Percentiles rank a stretch among this genome's conserved stretches.
phyloP scores from a whole-genome alignment of 2,329 filamentous ascomycete species.

The Botrytis aclada region DNA sequence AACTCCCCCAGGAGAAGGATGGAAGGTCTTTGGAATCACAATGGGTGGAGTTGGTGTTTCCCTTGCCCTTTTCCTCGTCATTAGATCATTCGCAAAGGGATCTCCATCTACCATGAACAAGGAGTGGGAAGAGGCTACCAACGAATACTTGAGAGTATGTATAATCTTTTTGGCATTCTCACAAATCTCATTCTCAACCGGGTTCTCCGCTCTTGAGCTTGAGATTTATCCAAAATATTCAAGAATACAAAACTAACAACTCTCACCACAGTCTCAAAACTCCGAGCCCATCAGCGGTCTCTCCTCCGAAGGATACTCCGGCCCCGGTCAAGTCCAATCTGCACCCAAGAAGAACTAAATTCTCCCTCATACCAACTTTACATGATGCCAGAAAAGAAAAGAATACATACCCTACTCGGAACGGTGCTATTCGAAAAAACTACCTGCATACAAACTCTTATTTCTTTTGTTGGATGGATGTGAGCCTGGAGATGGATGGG shows the following conservation, averaged over 20 bases:
- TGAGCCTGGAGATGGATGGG: neutral
- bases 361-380: conserved; percentile 4
- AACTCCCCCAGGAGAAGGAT: conserved; percentile 78
- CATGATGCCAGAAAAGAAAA: conserved; percentile 10
- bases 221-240: neutral
- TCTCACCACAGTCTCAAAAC: conserved; percentile 64
- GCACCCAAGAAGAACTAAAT: conserved; percentile 35
- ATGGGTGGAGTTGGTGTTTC: conserved; percentile 63
- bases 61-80: conserved; percentile 66
- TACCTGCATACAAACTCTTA: neutral
- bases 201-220: neutral
- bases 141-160: conserved; percentile 89
- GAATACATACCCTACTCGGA: conserved; percentile 1
- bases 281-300: conserved; percentile 85
- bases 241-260: conserved; percentile 16
- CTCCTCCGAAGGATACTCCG: conserved; percentile 72
- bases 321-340: conserved; percentile 72
- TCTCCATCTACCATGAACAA: conserved; percentile 85
- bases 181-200: neutral
- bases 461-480: conserved; percentile 12
- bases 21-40: conserved; percentile 74
- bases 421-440: conserved; percentile 11
- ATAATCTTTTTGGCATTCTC: neutral
- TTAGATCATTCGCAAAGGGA: conserved; percentile 69
- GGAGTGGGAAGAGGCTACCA: conserved; percentile 94